phyloP scores from a whole-genome alignment of 345 rosid species.

The Capsella bursapastoris region DNA sequence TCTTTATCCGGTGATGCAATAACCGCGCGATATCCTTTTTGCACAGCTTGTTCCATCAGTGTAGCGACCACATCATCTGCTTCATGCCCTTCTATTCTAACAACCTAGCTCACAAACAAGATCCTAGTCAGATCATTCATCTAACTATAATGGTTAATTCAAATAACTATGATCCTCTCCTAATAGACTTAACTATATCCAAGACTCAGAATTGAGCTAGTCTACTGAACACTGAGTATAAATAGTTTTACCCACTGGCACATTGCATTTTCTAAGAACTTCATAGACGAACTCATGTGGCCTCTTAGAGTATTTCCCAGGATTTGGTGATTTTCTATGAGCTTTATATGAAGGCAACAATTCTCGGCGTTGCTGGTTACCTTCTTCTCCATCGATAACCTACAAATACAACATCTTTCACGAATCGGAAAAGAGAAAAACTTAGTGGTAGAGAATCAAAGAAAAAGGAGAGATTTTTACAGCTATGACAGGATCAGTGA shows the following conservation, averaged over 20 bases:
- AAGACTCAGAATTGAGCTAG: neutral
- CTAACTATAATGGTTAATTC: constrained; percentile 10
- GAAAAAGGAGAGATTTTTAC: constrained; percentile 47
- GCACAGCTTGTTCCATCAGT: constrained; percentile 67
- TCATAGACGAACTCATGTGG: constrained; percentile 55
- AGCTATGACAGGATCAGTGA: constrained; percentile 80
- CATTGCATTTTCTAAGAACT: constrained; percentile 77
- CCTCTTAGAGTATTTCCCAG: constrained; percentile 50
- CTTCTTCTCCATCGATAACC: constrained; percentile 90
- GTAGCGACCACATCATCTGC: constrained; percentile 97
- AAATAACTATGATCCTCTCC: neutral
- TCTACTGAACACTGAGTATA: neutral
- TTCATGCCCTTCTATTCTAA: constrained; percentile 76
- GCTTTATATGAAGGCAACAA: constrained; percentile 89
- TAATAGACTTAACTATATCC: constrained; percentile 3
- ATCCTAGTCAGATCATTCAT: constrained; percentile 21
- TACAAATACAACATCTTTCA: constrained; percentile 43
- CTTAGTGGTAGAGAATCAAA: neutral
- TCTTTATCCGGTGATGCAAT: constrained; percentile 98
- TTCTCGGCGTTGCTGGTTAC: constrained; percentile 65
- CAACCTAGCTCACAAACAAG: constrained; percentile 54
- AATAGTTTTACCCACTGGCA: constrained; percentile 67
- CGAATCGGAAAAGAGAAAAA: neutral
- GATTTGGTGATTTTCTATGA: constrained; percentile 58
- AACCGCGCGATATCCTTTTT: constrained; percentile 65